Base-by-base conservation (phyloP, 306 rosid species). In the Cercis canadensis region DNA sequence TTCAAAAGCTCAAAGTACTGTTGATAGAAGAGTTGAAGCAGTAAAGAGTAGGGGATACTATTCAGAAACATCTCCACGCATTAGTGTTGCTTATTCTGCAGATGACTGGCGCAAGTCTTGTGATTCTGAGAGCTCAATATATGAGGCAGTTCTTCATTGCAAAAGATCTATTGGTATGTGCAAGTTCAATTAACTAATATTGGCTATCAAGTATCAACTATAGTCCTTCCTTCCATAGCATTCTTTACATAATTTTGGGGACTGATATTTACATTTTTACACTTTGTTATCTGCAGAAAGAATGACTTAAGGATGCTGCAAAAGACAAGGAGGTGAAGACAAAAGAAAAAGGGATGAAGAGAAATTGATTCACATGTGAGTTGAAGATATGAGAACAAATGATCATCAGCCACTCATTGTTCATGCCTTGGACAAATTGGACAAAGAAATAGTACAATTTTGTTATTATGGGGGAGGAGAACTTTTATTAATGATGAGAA, bases 71-170 rank as follows among this genome's bases (percentile, higher is more conserved):
- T 89, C 97, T 4, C 96, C 99, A 4, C 56, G 92, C 49, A 85
- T 86, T 37, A 94, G 93, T 59, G 82, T 85, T n/a, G 89, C 99
- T 56, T 86, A 89, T 62, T 85, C 94, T 5, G 75, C 82, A 0
- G 95, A 93, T 67, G 84, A 82, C 29, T 89, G 92, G 90, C 79
- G 99, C 46, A 83, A 73, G 80, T 94, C 97, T 18, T 94, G 97
- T 78, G 99, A 94, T 81, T 91, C 97, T 14, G 99, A 94, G 73
- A 84, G 85, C 83, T 94, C 99, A 70, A 94, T 94, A 65, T 86
- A 94, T 78, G 99, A 94, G 78, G 99, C 99, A 40, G 97, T 94
- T 78, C 97, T 91, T 17, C 97, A 94, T 74, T 94, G 99, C 92
- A 94, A 94, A 77, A 89, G 92, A 81, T 94, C 99, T 32, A 89